Conservation (phyloP, 306 rosid species). For the Herpetospermum pedunculosum region DNA sequence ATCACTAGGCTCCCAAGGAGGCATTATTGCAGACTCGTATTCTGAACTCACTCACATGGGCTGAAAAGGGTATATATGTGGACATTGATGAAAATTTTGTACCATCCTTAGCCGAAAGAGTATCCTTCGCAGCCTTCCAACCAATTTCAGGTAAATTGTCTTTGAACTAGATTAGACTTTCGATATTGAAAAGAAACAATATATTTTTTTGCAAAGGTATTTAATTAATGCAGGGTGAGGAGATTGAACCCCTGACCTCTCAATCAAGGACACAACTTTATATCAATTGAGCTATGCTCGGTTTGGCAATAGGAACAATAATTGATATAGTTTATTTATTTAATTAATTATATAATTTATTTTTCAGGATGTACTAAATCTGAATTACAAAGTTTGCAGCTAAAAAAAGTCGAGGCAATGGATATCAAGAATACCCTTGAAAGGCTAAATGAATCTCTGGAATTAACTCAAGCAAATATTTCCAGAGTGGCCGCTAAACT, state of each 20-base stretch:
- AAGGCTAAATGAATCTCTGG: constrained; percentile 27
- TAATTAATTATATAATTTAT: not conserved
- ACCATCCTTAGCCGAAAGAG: constrained; percentile 29
- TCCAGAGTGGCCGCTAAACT: constrained; percentile 35
- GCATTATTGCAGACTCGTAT: constrained; percentile 31
- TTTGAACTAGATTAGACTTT: not conserved
- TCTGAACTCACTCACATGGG: constrained; percentile 30
- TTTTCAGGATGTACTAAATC: constrained; percentile 28
- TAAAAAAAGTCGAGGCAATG: constrained; percentile 36
- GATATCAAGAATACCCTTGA: constrained; percentile 24
- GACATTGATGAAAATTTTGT: constrained; percentile 30
- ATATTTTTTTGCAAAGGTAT: no score
- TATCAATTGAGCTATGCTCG: no score
- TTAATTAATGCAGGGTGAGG: no score
- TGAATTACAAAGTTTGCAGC: constrained; percentile 24
- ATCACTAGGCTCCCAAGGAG: constrained; percentile 33
- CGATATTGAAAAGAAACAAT: not conserved
- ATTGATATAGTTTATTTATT: not conserved
- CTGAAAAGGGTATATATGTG: constrained; percentile 20
- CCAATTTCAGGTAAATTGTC: constrained; percentile 27
- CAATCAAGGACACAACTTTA: no score
- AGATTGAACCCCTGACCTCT: no score
- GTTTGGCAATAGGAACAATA: not conserved
- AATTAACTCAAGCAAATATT: constrained; percentile 15
- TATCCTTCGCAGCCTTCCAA: constrained; percentile 39